phyloP scores from a whole-genome alignment of 192 early-diverging fungal genomes.

The Kappamyces sp. region DNA sequence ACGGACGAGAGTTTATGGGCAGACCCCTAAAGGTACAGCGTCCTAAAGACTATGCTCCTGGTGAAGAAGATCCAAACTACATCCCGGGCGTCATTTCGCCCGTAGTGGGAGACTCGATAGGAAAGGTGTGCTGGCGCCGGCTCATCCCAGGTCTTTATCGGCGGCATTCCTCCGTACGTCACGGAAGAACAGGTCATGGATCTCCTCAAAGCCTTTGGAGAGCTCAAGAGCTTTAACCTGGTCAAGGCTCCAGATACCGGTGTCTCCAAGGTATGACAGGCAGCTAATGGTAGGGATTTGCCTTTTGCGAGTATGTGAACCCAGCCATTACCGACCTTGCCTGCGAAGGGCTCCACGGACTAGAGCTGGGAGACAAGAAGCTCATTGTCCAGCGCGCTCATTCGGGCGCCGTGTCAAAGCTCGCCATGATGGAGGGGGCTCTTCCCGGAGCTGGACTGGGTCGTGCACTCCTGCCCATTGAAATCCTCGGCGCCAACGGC shows the following conservation, averaged over 20 bases:
- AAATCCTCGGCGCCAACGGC: conserved; percentile 46
- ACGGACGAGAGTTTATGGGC: conserved; percentile 79
- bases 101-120: background rate
- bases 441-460: conserved; percentile 35
- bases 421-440: conserved; percentile 27
- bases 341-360: conserved; percentile 89
- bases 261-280: conserved; percentile 58
- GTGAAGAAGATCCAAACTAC: conserved; percentile 16
- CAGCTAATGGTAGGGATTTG: conserved; percentile 64
- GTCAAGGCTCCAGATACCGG: conserved; percentile 76
- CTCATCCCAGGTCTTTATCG: conserved; percentile 90
- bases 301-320: conserved; percentile 93
- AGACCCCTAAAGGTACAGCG: conserved; percentile 84
- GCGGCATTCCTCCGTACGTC: conserved; percentile 82
- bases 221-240: conserved; percentile 84
- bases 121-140: too few species aligned
- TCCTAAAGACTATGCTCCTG: conserved; percentile 79
- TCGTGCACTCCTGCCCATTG: conserved; percentile 18
- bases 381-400: conserved; percentile 87
- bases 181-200: conserved; percentile 93
- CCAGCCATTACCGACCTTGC: conserved; percentile 84
- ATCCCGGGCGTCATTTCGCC: conserved; percentile 4
- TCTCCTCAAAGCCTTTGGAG: conserved; percentile 88
- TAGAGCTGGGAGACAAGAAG: conserved; percentile 90
- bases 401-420: conserved; percentile 68